Base-by-base conservation (phyloP, 106 monocot species). In the Apostasia shenzhenica region DNA sequence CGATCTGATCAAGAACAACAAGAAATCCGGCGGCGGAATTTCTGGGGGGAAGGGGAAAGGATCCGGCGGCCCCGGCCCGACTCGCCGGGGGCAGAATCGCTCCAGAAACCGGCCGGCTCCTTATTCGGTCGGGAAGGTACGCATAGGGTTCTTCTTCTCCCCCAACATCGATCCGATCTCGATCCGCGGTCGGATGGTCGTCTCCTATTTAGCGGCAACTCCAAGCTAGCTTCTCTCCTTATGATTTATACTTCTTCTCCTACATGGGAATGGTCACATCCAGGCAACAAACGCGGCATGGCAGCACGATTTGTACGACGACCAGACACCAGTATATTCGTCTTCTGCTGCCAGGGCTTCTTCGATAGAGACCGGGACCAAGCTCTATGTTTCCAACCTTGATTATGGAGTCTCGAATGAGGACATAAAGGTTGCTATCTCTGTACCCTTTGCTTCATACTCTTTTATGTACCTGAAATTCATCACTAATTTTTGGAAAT, bases 331-430 rank as follows among this genome's bases (percentile, higher is more conserved):
- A 6, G 78, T 63, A 42, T 58, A 50, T 65, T 41, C 75, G 9
- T 43, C 45, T 52, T 51, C 72, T 5, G 54, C 14, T 50, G 54
- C 63, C 8, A 80, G 74, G 75, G 75, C 68, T 53, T 67, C 80
- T 5, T 66, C 87, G 6, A 78, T 92, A 7, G 91, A 92, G 70
- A 87, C 87, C n/a, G 91, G 91, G 45, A 88, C 85, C 12, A 92
- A 92, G 82, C 80, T 92, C 10, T 92, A 92, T 76, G 83, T 92
- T 49, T 92, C 91, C 45, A 90, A 90, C 72, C 63, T 90, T 42
- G 86, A 90, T 48, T 90, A 86, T 38, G 86, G 86, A 1, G 86
- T 90, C 26, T 86, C 86, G 14, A 83, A 90, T 71, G 90, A 90
- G 70, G 92, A 92, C 48, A 81, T 92, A 71, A 85, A 85, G 88